Conservation (phyloP, 2,329 filamentous ascomycete genomes). For the Purpureocillium takamizusanense region DNA sequence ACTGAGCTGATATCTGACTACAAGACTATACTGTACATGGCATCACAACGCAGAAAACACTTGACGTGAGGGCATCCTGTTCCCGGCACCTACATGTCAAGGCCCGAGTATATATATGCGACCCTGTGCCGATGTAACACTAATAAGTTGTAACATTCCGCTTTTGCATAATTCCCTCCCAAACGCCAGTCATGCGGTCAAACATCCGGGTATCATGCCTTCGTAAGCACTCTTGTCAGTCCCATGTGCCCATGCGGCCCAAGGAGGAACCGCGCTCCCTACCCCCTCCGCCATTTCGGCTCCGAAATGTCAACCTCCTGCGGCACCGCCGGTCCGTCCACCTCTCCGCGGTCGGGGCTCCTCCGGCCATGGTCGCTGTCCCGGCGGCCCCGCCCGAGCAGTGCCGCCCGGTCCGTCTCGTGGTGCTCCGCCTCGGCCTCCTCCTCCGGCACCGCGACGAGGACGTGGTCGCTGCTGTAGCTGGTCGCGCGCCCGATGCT, state of each 20-base stretch:
- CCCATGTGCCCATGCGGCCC: too few species aligned
- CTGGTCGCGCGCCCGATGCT: slow-evolving; percentile 22
- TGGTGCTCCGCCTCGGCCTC: slow-evolving; percentile 14
- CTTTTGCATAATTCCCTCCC: too few species aligned
- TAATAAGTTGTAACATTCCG: too few species aligned
- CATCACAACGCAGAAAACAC: too few species aligned
- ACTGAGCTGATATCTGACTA: too few species aligned
- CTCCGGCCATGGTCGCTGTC: slow-evolving; percentile 7
- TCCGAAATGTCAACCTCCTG: slow-evolving; percentile 18
- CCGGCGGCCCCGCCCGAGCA: slow-evolving; percentile 11
- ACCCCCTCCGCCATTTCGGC: slow-evolving; percentile 14
- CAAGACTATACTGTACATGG: too few species aligned
- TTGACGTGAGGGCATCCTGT: too few species aligned
- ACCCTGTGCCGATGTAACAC: too few species aligned
- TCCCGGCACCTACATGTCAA: too few species aligned
- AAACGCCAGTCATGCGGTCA: too few species aligned
- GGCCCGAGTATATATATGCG: too few species aligned
- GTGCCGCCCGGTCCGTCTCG: slow-evolving; percentile 5
- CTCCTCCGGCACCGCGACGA: slow-evolving; percentile 30
- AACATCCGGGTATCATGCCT: not conserved
- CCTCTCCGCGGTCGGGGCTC: too few species aligned
- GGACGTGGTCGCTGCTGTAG: slow-evolving; percentile 25
- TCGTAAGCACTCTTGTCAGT: not conserved
- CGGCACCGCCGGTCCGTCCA: slow-evolving; percentile 8
- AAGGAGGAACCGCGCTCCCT: not conserved